phyloP scores from a whole-genome alignment of 345 rosid genomes.

The Balakata baccata region DNA sequence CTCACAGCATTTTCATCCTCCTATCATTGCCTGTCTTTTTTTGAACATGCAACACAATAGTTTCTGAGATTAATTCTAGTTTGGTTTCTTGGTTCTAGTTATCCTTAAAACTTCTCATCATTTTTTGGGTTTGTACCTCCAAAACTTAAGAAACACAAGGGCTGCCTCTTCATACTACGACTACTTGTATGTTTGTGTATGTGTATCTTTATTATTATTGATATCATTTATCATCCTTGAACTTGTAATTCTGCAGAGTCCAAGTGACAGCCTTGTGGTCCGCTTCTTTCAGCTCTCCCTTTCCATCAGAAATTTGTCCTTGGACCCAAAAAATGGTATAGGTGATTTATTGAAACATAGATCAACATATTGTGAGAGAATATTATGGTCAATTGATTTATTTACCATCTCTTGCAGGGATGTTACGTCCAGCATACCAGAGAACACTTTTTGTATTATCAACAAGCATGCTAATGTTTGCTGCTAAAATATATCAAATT shows the following conservation, averaged over 20 bases:
- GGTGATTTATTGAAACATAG: constrained; percentile 19
- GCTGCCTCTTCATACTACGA: not conserved
- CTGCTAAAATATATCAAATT: constrained; percentile 65
- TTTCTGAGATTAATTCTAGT: not conserved
- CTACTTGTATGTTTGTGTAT: not conserved
- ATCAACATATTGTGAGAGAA: not conserved
- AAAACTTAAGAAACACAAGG: not conserved
- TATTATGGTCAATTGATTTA: constrained; percentile 7
- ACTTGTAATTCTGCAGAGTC: constrained; percentile 48
- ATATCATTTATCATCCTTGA: not conserved
- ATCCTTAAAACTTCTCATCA: not conserved
- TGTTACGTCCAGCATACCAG: constrained; percentile 51
- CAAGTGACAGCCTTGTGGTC: constrained; percentile 51
- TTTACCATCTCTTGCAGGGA: constrained; percentile 40
- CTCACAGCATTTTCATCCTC: not conserved
- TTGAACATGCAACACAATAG: not conserved
- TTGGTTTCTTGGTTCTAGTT: not conserved
- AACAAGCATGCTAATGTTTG: constrained; percentile 70
- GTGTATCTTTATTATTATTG: not conserved
- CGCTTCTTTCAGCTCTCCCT: constrained; percentile 82
- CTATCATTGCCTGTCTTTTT: not conserved
- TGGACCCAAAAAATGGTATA: constrained; percentile 63
- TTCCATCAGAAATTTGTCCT: constrained; percentile 55
- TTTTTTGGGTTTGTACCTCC: not conserved
- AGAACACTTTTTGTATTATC: constrained; percentile 62